These are phyloP conservation scores for Labyrinthula sp. DNA, from an alignment of 352 stramenopile genomes.

Conservation along the genomic window DNA sequence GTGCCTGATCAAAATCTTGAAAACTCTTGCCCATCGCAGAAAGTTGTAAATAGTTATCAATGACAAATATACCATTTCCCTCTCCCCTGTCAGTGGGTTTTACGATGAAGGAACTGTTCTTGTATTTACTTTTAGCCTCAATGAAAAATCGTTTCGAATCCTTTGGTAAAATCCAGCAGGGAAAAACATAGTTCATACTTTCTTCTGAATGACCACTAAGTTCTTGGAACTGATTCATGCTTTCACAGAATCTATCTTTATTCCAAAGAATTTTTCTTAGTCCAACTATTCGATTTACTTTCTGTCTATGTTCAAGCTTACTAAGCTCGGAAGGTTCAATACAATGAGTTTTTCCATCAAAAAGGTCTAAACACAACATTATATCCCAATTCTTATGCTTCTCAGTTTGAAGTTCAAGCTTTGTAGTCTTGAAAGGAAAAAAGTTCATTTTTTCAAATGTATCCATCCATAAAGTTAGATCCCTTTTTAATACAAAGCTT, in stretches of 20 bases:
- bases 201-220: constrained; percentile 1
- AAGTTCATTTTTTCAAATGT: constrained; percentile 16
- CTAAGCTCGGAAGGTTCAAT: constrained; percentile 19
- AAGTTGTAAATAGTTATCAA: constrained; percentile 23
- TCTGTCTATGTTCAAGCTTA: constrained; percentile 13
- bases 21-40: constrained; percentile 17
- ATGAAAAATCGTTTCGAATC: constrained; percentile 10
- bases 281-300: constrained; percentile 17
- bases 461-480: constrained; percentile 21
- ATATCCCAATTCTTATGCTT: constrained; percentile 24
- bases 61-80: constrained; percentile 27
- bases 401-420: constrained; percentile 14
- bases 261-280: constrained; percentile 28
- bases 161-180: constrained; percentile 21
- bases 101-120: constrained; percentile 24
- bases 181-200: constrained; percentile 18
- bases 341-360: constrained; percentile 26
- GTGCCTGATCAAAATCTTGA: constrained; percentile 33
- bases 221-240: constrained; percentile 10
- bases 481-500: constrained; percentile 26
- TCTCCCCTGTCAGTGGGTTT: constrained; percentile 26
- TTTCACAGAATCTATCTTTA: constrained; percentile 28
- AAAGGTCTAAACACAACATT: constrained; percentile 27
- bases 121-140: constrained; percentile 23
- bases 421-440: constrained; percentile 18